Base-by-base conservation (phyloP, 2,329 filamentous ascomycete genomes). In the Niveomyces coronatus region DNA sequence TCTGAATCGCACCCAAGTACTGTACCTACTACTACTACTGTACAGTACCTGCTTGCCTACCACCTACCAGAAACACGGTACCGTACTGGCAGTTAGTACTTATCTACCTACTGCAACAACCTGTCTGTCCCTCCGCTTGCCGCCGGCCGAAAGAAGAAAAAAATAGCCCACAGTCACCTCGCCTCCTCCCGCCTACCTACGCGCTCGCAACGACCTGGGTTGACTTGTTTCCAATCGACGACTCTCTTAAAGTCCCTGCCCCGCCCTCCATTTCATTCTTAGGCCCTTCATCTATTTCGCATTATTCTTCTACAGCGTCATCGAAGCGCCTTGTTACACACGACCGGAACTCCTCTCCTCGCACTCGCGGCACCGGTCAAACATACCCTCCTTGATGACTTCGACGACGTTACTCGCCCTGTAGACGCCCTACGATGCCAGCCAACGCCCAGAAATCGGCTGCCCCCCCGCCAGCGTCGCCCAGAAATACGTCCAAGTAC, bases 401-500 rank as follows among this genome's bases (percentile, higher is more conserved):
- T 57, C 60, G 49, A 49, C 36, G 37, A n/a, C 30, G 37, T 50
- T 53, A 48, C 47, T 44, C 43, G 48, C 45, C 45, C 50, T 51
- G 53, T 56, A 59, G 47, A 60, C 50, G 43, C 31, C 31, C 30
- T 52, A 60, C 55, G 55, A 66, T 66, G 71, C 70, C 70, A 60
- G 61, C 67, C 57, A 70, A 68, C 56, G 65, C 67, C 54, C 65
- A 65, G 53, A 67, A 65, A 55, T 57, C 67, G 56, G 65, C 67
- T 49, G 51, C 59, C 40, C 64, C 64, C 52, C 55, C 63, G 46
- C 67, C 73, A 50, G 56, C 66, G 47, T 74, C 72, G 43, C 68
- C 74, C 37, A 64, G 63, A 43, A 61, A 62, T 35, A 74, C 70
- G 14, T 68, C 76, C 19, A 79, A 77, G 51, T 79, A 79, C 53